Evolutionary conservation across 495 filamentous ascomycete genomes (phyloP), one percentile per base, ranked within the genome.

Genomic region (Annulohypoxylon maeteangense): DNA sequence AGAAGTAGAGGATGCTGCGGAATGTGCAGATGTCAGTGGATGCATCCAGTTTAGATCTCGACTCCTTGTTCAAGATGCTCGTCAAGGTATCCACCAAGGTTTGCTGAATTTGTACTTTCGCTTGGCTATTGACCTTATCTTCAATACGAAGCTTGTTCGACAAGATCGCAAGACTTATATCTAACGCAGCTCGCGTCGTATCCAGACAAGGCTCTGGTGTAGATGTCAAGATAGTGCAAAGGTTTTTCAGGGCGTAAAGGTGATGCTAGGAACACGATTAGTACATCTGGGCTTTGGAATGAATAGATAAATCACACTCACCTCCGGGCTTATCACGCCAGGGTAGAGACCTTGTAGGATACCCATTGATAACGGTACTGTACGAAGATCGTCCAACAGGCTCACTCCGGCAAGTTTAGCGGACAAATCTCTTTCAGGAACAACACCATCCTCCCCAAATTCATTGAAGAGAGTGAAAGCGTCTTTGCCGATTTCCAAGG

Each of bases 281-380:
- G 56, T 14, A 16, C 47, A 2, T 27, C n/a, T 29, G 0, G 44
- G 16, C 31, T 2, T 47, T 0, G 32, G 32, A 22, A 18, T 42
- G 14, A 48, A 25, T 2, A 44, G 16, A 16, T 11, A n/a, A 29
- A 29, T 4, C 12, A 20, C 29, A 73, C 82, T 67, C 71, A 85
- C 83, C 58, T 79, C 48, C 34, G 69, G 50, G 11, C 47, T 58
- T 69, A 85, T 67, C 18, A 78, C 78, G 2, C 63, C 70, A 6
- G 83, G 82, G 68, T 80, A 72, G 29, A 85, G 69, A 11, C 82
- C 83, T 57, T 83, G 76, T 7, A 85, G 62, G 1, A 85, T 77
- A 8, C 83, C 82, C 45, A 83, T 72, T 11, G 80, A 77, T 29
- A 85, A 69, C 40, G 74, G 74, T 12, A 57, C 70, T 5, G 66